A percentile compares a stretch with the other conserved stretches of the same genome.
Evolutionary conservation across 352 stramenopile genomes (phyloP).

Genomic region (Globisporangium spinosum): DNA sequence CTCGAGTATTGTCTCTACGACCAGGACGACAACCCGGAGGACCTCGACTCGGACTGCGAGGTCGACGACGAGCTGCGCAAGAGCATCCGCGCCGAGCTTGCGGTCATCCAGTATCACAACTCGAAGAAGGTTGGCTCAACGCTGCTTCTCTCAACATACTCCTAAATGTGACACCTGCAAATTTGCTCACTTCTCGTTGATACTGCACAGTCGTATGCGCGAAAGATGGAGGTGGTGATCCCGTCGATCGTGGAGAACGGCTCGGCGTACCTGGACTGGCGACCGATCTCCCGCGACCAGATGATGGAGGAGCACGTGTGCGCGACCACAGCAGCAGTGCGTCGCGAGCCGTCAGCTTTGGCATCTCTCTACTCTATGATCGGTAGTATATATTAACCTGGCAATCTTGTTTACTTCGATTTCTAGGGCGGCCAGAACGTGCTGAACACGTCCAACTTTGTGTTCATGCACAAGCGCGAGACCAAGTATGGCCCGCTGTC

Average conservation of each 20-base stretch:
- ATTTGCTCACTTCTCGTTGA: not conserved
- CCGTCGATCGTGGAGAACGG: constrained; percentile 64
- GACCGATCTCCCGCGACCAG: constrained; percentile 64
- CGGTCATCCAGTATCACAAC: constrained; percentile 68
- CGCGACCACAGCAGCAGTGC: constrained; percentile 54
- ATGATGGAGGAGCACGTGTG: constrained; percentile 78
- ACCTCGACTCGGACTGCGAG: constrained; percentile 80
- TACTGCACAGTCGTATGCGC: constrained; percentile 41
- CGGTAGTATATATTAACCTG: not conserved
- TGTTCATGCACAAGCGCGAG: constrained; percentile 83
- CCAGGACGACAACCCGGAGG: constrained; percentile 80
- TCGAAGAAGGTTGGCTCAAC: constrained; percentile 50
- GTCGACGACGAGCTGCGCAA: constrained; percentile 74
- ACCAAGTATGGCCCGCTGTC: constrained; percentile 89
- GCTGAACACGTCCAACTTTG: constrained; percentile 68
- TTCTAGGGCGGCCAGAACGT: constrained; percentile 77
- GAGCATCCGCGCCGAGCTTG: constrained; percentile 69
- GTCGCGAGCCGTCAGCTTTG: constrained; percentile 8
- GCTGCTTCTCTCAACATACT: too few species aligned
- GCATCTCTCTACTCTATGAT: too few species aligned
- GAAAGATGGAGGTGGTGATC: constrained; percentile 86
- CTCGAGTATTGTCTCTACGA: constrained; percentile 88
- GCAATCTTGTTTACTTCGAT: constrained; percentile 6
- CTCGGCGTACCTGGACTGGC: constrained; percentile 62
- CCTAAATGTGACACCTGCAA: too few species aligned